Conservation (phyloP, 106 monocot species). For the Ottelia alismoides region DNA sequence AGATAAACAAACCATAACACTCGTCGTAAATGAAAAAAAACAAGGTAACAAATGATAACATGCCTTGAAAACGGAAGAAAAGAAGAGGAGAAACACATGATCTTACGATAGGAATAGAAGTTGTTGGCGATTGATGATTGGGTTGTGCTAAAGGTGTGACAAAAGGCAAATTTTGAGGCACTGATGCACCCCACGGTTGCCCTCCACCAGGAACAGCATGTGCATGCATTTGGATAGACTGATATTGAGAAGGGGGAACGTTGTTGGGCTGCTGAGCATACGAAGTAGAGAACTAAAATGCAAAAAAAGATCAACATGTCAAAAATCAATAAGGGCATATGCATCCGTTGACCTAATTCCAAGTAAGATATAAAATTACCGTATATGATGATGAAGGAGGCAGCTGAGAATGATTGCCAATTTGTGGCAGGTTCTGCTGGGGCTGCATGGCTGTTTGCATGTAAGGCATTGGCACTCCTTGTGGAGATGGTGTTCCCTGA, state of each 20-base stretch:
- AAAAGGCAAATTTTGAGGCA: slow-evolving; percentile 28
- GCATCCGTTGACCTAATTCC: neutral
- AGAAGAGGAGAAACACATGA: too few species aligned
- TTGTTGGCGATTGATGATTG: slow-evolving; percentile 17
- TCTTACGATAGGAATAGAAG: slow-evolving; percentile 1
- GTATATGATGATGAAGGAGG: slow-evolving; percentile 71
- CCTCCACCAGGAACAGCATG: slow-evolving; percentile 23
- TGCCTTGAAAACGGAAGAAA: too few species aligned
- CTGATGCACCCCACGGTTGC: slow-evolving; percentile 49
- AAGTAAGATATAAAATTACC: slow-evolving; percentile 16
- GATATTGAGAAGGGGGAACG: slow-evolving; percentile 35
- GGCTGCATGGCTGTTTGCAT: slow-evolving; percentile 33
- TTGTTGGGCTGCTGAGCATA: slow-evolving; percentile 45
- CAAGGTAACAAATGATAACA: too few species aligned
- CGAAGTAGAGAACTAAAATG: slow-evolving; percentile 50
- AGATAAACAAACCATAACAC: too few species aligned
- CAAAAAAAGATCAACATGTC: neutral
- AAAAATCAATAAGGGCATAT: neutral
- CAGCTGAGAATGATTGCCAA: slow-evolving; percentile 23
- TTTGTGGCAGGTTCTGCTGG: slow-evolving; percentile 31
- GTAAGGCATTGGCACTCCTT: slow-evolving; percentile 49
- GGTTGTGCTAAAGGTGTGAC: slow-evolving; percentile 28
- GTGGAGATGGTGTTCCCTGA: slow-evolving; percentile 39
- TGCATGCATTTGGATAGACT: slow-evolving; percentile 27
- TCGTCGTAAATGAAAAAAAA: too few species aligned